Base-by-base conservation (phyloP, 2,329 filamentous ascomycete species). In the Colletotrichum sp. region DNA sequence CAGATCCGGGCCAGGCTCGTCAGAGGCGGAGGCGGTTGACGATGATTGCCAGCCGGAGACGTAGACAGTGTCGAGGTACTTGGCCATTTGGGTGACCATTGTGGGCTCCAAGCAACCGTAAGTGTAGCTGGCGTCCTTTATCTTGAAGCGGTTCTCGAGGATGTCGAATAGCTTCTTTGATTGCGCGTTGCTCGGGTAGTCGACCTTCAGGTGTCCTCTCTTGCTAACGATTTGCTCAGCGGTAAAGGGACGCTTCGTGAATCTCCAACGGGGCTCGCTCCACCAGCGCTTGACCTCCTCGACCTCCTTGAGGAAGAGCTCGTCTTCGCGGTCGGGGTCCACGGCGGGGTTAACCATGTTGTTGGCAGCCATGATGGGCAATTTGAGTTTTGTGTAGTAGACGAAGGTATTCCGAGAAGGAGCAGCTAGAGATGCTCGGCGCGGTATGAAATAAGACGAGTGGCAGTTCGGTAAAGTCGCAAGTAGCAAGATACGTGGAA, bases 1-100 rank as follows among this genome's bases (percentile, higher is more conserved):
- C 86, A 99, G 92, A 93, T 99, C 97, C 65, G 97, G 97, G 52
- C 96, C 97, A 30, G 97, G 97, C 89, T 99, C 97, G 81, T 99
- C 96, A 8, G 96, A 96, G 3, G 96, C 92, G 4, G 96, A 98
- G 66, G 97, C 97, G 9, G 97, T 99, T 28, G 96, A 98, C 3
- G 96, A 99, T 79, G 95, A 98, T 87, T 99, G 97, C 97, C 97
- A 99, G 79, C 97, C 97, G 71, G 97, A 99, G 77, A 99, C 97
- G 85, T 99, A 99, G 84, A 99, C 95, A 39, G 97, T 99, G 84
- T 99, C 97, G 77, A 99, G 91, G 86, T 98, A 99, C 87, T 99
- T 98, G 81, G 96, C 96, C 97, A 99, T 99, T 86, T 99, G 97
- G 32, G 97, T 99, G 84, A 99, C 92, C 95, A 98, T 98, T 72